A percentile compares a stretch with the other conserved stretches of the same genome.
phyloP scores from a whole-genome alignment of 2,329 filamentous ascomycete genomes.

The Sporothrix euskadiensis region DNA sequence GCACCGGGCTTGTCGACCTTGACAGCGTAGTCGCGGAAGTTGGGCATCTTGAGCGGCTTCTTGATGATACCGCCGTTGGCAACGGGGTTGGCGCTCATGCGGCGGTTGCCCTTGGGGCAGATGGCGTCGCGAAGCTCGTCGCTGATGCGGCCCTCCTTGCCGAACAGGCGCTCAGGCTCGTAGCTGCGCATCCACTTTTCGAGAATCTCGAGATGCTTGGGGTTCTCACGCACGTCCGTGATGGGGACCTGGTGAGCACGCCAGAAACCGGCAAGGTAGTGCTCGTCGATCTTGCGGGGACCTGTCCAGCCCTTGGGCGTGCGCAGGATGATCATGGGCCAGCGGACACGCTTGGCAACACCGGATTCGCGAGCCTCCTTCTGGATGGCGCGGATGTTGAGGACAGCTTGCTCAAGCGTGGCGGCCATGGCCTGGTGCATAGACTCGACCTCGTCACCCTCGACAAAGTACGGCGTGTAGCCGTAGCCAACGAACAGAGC shows the following conservation, averaged over 20 bases:
- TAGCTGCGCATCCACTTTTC: conserved; percentile 79
- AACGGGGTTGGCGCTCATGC: conserved; percentile 78
- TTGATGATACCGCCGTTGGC: conserved; percentile 69
- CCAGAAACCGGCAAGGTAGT: conserved; percentile 76
- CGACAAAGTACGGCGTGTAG: conserved; percentile 78
- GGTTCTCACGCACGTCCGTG: conserved; percentile 66
- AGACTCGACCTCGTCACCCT: conserved; percentile 68
- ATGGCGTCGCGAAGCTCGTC: conserved; percentile 62
- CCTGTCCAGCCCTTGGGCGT: conserved; percentile 80
- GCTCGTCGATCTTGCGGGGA: conserved; percentile 68
- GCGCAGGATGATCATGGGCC: conserved; percentile 78
- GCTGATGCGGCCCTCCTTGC: conserved; percentile 62
- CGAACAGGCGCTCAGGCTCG: conserved; percentile 70
- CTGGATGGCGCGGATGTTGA: conserved; percentile 68
- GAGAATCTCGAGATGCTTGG: conserved; percentile 64
- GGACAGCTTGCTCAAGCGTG: conserved; percentile 70
- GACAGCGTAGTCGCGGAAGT: conserved; percentile 69
- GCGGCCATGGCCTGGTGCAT: conserved; percentile 84
- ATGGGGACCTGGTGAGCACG: conserved; percentile 77
- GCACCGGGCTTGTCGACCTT: conserved; percentile 62
- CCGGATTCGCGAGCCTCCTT: conserved; percentile 70
- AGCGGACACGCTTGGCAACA: conserved; percentile 68
- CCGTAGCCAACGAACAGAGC: conserved; percentile 72
- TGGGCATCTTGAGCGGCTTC: conserved; percentile 67
- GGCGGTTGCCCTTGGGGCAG: conserved; percentile 63